Evolutionary conservation across 345 rosid species (phyloP).

Genomic region (Salix viminalis): DNA sequence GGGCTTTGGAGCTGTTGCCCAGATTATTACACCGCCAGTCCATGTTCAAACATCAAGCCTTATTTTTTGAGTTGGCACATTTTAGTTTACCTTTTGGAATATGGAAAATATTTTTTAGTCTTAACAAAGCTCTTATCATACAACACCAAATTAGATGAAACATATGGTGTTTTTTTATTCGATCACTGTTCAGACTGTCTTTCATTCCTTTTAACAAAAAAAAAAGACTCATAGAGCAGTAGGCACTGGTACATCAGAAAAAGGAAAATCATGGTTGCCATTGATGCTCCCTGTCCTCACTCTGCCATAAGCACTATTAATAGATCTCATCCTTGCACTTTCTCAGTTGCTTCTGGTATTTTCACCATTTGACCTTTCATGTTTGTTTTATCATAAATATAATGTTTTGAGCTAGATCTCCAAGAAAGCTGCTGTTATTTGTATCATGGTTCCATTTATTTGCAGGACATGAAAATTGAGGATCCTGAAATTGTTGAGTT

Average conservation of each 20-base stretch:
- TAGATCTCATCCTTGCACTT: background rate
- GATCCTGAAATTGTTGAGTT: slow-evolving; percentile 81
- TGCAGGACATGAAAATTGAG: slow-evolving; percentile 94
- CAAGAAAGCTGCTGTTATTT: background rate
- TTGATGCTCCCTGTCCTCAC: background rate
- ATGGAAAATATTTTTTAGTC: background rate
- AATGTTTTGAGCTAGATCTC: background rate
- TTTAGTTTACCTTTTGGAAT: background rate
- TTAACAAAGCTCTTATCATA: background rate
- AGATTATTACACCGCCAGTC: no score
- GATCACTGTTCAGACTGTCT: background rate
- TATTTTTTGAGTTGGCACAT: background rate
- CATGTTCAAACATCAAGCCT: background rate
- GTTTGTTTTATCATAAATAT: background rate
- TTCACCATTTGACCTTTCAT: background rate
- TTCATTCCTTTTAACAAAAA: background rate
- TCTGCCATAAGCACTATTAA: background rate
- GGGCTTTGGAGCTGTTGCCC: background rate
- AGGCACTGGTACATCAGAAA: no score
- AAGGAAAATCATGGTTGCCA: background rate
- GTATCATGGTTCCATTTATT: slow-evolving; percentile 6
- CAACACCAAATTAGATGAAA: background rate
- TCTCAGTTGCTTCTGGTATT: background rate
- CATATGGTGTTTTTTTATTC: background rate
- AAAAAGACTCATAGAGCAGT: background rate